Evolutionary conservation across 2,329 filamentous ascomycete species (phyloP).

Genomic region (Aspergillus costaricaensis): DNA sequence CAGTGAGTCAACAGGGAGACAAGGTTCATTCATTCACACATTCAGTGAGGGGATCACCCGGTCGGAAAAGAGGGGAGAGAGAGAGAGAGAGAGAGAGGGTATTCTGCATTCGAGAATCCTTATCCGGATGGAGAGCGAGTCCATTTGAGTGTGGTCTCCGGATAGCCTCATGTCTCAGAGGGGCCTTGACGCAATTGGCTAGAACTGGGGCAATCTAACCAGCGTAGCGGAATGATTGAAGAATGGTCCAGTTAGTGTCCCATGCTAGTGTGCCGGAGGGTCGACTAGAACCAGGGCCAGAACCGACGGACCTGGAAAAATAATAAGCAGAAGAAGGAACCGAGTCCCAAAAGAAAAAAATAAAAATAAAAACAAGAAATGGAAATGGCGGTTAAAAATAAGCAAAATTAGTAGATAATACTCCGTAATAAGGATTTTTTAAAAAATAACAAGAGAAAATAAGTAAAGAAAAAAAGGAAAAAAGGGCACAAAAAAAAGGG

Average conservation of each 20-base stretch:
- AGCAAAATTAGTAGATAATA: too few relatives aligned
- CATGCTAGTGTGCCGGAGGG: not conserved
- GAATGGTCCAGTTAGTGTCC: slow-evolving; percentile 1
- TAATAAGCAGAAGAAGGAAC: not conserved
- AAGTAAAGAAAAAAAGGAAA: not conserved
- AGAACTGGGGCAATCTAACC: slow-evolving; percentile 3
- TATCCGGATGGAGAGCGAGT: not conserved
- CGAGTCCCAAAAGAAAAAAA: not conserved
- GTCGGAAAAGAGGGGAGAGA: too few relatives aligned
- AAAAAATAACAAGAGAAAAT: not conserved
- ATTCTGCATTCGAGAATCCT: not conserved
- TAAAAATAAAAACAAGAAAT: not conserved
- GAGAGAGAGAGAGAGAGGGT: too few relatives aligned
- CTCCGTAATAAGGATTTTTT: too few relatives aligned
- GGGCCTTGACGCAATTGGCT: not conserved
- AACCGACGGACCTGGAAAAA: slow-evolving; percentile 1
- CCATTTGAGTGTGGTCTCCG: not conserved
- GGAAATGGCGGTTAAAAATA: too few relatives aligned
- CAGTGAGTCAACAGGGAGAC: too few relatives aligned
- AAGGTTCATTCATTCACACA: not conserved
- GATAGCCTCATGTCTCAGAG: slow-evolving; percentile 8
- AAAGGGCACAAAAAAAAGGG: not conserved
- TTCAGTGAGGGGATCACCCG: too few relatives aligned
- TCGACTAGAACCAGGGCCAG: slow-evolving; percentile 10
- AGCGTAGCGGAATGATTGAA: slow-evolving; percentile 10